Evolutionary conservation across 2,329 filamentous ascomycete genomes (phyloP).

Genomic region (Phaeoacremonium minimum): DNA sequence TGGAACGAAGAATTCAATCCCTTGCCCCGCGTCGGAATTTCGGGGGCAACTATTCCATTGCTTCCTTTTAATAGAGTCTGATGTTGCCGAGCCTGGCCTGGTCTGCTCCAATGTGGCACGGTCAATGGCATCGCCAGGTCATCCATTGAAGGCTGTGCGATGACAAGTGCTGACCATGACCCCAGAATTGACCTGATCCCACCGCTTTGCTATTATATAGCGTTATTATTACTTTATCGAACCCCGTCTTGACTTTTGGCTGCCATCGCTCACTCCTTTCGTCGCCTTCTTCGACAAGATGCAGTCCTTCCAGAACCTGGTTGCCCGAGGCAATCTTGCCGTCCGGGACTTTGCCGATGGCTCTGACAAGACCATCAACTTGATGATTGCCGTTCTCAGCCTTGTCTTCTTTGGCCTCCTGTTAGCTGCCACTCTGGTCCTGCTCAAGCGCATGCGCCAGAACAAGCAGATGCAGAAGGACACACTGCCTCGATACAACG

Average conservation of each 20-base stretch:
- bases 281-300: conserved; percentile 20
- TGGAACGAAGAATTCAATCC: too few relatives aligned
- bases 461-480: conserved; percentile 43
- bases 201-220: conserved; percentile 2
- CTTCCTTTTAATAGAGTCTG: too few relatives aligned
- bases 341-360: conserved; percentile 43
- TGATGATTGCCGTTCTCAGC: conserved; percentile 75
- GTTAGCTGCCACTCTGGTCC: conserved; percentile 63
- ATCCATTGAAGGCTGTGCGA: too few relatives aligned
- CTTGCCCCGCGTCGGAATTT: too few relatives aligned
- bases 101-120: too few relatives aligned
- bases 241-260: conserved; percentile 4
- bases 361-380: conserved; percentile 63
- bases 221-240: conserved; percentile 4
- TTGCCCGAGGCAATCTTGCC: conserved; percentile 39
- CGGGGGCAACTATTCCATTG: too few relatives aligned
- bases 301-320: conserved; percentile 30
- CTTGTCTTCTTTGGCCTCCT: conserved; percentile 70
- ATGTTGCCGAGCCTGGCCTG: too few relatives aligned
- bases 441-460: conserved; percentile 63
- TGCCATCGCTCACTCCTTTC: too few relatives aligned
- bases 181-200: conserved; percentile 5
- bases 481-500: conserved; percentile 67
- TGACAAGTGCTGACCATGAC: conserved; percentile 8
- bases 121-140: too few relatives aligned